phyloP scores from a whole-genome alignment of 1,284 basidiomycete species.

The Melampsora larici-populina region DNA sequence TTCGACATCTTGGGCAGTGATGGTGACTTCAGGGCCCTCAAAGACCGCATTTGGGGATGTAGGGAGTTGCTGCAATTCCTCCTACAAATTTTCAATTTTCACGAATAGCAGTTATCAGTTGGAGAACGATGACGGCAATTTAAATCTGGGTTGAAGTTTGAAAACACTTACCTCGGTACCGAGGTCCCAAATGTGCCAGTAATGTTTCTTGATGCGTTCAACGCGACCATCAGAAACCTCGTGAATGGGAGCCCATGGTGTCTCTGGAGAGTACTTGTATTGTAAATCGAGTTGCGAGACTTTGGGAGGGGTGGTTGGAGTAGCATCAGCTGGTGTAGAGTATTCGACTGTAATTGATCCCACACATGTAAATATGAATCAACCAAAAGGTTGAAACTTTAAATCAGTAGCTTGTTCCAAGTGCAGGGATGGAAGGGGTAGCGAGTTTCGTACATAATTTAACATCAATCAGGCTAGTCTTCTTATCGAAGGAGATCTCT shows the following conservation, averaged over 20 bases:
- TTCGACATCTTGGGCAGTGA: slow-evolving; percentile 73
- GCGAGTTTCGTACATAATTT: slow-evolving; percentile 28
- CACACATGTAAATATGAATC: not conserved
- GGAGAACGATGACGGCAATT: too few species aligned
- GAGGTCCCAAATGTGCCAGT: slow-evolving; percentile 95
- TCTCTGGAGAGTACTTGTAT: slow-evolving; percentile 43
- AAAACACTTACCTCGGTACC: slow-evolving; percentile 56
- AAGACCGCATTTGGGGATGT: slow-evolving; percentile 68
- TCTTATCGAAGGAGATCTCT: slow-evolving; percentile 23
- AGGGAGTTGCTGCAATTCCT: slow-evolving; percentile 67
- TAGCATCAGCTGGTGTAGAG: not conserved
- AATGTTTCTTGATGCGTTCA: slow-evolving; percentile 46
- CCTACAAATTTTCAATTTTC: slow-evolving; percentile 55
- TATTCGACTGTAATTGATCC: slow-evolving; percentile 23
- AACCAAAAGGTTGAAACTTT: too few species aligned
- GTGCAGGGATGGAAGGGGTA: not conserved
- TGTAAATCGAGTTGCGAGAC: slow-evolving; percentile 29
- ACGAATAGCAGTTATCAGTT: not conserved
- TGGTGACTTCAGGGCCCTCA: slow-evolving; percentile 74
- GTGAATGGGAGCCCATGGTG: slow-evolving; percentile 43
- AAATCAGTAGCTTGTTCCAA: not conserved
- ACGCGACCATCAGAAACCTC: slow-evolving; percentile 31
- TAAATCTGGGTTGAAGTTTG: not conserved
- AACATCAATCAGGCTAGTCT: slow-evolving; percentile 38
- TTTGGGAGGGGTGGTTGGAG: slow-evolving; percentile 6